phyloP scores from a whole-genome alignment of 2,329 filamentous ascomycete species.

The Clarireedia homoeocarpa region DNA sequence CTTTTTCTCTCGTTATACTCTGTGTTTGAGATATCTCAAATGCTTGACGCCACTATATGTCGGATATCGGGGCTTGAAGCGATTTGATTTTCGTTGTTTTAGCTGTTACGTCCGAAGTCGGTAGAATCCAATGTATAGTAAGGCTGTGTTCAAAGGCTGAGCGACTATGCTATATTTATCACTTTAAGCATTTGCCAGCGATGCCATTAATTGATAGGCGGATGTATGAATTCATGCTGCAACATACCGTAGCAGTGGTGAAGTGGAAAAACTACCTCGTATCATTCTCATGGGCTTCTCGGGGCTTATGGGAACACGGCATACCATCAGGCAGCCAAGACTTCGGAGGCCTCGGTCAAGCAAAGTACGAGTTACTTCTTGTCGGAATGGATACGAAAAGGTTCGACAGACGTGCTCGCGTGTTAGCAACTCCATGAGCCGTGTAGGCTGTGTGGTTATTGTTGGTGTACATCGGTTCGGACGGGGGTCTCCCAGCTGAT shows the following conservation, averaged over 20 bases:
- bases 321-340: not conserved
- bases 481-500: no score
- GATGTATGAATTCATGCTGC: not conserved
- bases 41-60: not conserved
- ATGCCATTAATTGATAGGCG: not conserved
- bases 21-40: not conserved
- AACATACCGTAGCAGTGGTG: not conserved
- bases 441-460: no score
- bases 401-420: not conserved
- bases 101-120: not conserved
- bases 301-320: not conserved
- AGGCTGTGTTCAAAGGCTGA: not conserved
- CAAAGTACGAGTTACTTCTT: not conserved
- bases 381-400: not conserved
- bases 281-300: not conserved
- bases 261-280: not conserved
- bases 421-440: not conserved
- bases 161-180: not conserved
- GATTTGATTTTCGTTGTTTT: not conserved
- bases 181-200: not conserved
- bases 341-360: not conserved
- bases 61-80: not conserved
- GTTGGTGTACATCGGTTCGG: no score
- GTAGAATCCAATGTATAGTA: not conserved
- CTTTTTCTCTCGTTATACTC: not conserved